Evolutionary conservation across 345 rosid species (phyloP).

Genomic region (Populus euphratica): DNA sequence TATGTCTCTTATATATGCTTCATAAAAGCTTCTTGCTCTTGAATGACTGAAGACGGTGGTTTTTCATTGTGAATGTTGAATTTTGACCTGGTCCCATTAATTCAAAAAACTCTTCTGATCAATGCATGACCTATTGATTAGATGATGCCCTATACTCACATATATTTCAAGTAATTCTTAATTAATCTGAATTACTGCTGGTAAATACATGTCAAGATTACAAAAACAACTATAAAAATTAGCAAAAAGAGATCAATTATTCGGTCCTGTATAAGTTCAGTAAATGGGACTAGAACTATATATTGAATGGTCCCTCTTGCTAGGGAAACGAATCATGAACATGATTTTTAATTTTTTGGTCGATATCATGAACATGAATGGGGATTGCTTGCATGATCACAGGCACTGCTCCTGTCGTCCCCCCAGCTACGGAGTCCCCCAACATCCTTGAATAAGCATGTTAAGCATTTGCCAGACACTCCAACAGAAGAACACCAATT

Average conservation of each 20-base stretch:
- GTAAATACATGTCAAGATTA: not conserved
- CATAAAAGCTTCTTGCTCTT: constrained; percentile 12
- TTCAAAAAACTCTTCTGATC: constrained; percentile 1
- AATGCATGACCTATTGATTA: constrained; percentile 1
- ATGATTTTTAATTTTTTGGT: not conserved
- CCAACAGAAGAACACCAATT: not conserved
- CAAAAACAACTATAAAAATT: not conserved
- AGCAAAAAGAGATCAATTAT: constrained; percentile 10
- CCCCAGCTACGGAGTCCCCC: not conserved
- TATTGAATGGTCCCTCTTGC: not conserved
- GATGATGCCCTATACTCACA: not conserved
- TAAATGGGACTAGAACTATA: not conserved
- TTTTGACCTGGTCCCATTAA: constrained; percentile 22
- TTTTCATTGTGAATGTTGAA: constrained; percentile 11
- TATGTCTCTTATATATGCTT: constrained; percentile 27
- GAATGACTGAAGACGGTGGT: constrained; percentile 24
- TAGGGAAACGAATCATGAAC: constrained; percentile 6
- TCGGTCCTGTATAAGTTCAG: not conserved
- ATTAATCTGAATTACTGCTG: not conserved
- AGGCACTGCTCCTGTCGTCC: not conserved
- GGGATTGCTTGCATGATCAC: not conserved
- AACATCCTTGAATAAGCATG: not conserved
- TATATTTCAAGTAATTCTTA: too few species aligned
- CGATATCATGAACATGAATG: constrained; percentile 8
- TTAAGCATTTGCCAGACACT: not conserved